Evolutionary conservation across 202 grass and related monocot species (phyloP).

Genomic region (Panicum virgatum): DNA sequence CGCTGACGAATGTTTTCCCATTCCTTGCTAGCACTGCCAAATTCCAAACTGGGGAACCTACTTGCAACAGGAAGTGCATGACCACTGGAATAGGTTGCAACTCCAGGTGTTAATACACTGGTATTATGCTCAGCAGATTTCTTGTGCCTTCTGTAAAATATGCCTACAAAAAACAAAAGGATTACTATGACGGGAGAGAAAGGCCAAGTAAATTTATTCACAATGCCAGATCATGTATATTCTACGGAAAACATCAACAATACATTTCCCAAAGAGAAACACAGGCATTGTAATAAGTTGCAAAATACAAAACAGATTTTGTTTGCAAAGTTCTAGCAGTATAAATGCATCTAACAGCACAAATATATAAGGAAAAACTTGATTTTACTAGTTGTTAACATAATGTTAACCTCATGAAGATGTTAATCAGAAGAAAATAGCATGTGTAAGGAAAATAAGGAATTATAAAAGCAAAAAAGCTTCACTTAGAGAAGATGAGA

Average conservation of each 20-base stretch:
- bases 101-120: conserved; percentile 14
- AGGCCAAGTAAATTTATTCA: background rate
- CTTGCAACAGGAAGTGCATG: conserved; percentile 42
- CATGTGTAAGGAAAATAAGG: background rate
- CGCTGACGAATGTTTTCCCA: conserved; percentile 44
- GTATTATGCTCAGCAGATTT: conserved; percentile 38
- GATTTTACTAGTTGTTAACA: background rate
- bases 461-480: background rate
- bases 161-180: conserved; percentile 30
- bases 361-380: background rate
- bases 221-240: conserved; percentile 7
- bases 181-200: background rate
- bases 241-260: background rate
- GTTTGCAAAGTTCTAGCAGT: background rate
- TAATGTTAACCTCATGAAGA: background rate
- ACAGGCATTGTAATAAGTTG: background rate
- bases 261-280: background rate
- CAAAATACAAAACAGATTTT: background rate
- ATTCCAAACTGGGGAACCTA: conserved; percentile 37
- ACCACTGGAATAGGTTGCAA: conserved; percentile 33
- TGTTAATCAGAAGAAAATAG: background rate
- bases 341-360: background rate
- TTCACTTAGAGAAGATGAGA: background rate
- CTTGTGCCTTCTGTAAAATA: conserved; percentile 40
- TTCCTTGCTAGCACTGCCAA: conserved; percentile 57